These are phyloP conservation scores for Tylopilus cervinicoccineus DNA, from an alignment of 768 basidiomycete genomes.

Conservation along the genomic window DNA sequence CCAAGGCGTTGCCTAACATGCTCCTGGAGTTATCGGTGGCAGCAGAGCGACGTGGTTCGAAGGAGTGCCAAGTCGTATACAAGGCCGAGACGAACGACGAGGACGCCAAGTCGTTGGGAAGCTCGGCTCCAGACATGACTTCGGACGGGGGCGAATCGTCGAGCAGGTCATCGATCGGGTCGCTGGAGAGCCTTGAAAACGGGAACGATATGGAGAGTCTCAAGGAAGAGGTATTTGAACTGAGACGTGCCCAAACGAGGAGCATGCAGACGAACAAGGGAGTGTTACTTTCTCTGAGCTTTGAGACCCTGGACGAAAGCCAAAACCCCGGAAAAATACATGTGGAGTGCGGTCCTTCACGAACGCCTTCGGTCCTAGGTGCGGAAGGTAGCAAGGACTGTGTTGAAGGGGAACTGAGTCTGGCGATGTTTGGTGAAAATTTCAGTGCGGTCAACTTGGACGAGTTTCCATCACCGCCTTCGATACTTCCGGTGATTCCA, in stretches of 20 bases:
- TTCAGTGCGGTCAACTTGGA: conserved; percentile 41
- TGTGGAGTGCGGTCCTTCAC: conserved; percentile 6
- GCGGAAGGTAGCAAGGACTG: conserved; percentile 10
- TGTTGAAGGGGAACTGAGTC: conserved; percentile 13
- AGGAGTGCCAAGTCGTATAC: not conserved
- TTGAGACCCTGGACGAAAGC: conserved; percentile 6
- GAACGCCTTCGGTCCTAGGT: not conserved
- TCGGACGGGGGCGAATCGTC: conserved; percentile 22
- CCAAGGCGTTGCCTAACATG: not conserved
- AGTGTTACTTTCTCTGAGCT: conserved; percentile 35
- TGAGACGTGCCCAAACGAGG: conserved; percentile 44
- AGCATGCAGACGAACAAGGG: conserved; percentile 50
- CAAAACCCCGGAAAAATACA: not conserved
- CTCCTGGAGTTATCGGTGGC: not conserved
- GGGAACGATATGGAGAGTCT: conserved; percentile 15
- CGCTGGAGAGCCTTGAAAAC: conserved; percentile 21
- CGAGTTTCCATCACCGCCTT: conserved; percentile 46
- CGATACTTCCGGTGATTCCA: conserved; percentile 29
- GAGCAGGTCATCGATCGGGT: conserved; percentile 20
- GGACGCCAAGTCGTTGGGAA: conserved; percentile 19
- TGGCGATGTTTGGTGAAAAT: conserved; percentile 31
- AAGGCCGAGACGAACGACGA: conserved; percentile 6
- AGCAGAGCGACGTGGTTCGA: not conserved
- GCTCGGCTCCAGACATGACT: conserved; percentile 24
- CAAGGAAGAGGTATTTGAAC: conserved; percentile 38